Evolutionary conservation across 1,139 yeast genomes (phyloP), one percentile per base, ranked within the genome.

Genomic region (Saccharomyces hybrid): DNA sequence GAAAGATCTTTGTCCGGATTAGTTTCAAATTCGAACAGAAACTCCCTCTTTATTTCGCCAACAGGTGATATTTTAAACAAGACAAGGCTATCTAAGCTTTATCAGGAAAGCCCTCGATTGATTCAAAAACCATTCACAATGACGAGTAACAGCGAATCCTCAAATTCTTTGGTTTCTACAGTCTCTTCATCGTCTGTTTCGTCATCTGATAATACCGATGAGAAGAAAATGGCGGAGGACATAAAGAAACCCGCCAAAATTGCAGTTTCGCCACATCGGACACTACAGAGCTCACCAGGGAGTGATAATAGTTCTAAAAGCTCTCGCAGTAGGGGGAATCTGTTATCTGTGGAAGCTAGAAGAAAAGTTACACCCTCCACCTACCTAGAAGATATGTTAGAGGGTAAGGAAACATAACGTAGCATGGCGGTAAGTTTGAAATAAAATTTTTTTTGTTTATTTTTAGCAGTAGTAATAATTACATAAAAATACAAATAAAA

Each of bases 11-110:
- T 34, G 4, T 34, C 21, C 2, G 14, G 21, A 8, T 7, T 34
- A 2, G 42, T 16, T 7, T 34, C 42, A 9, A 19, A 14, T 2
- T 34, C 42, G 11, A 67, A 65, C 54, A 68, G 69, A 61, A 66
- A 59, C 54, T 64, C 72, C 1, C 77, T 86, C 79, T 87, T 84
- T 68, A 81, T 87, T 55, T 85, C 91, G 3, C 95, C 95, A 38
- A 87, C 95, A 1, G 86, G 85, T 21, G 90, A 86, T 65, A 86
- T 84, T 11, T 11, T 34, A 34, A 14, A 34, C 42, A 7, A 34
- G 16, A 16, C 42, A 34, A 34, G 42, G 21, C 11, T 34, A 7
- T 34, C 42, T 11, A 34, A 34, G 11, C 42, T 34, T 14, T 34
- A 34, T 11, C 42, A 34, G 12, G 42, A 34, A 34, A 34, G 19